These are phyloP conservation scores for Penium margaritaceum DNA, from an alignment of 139 green algal genomes.

Conservation along the genomic window DNA sequence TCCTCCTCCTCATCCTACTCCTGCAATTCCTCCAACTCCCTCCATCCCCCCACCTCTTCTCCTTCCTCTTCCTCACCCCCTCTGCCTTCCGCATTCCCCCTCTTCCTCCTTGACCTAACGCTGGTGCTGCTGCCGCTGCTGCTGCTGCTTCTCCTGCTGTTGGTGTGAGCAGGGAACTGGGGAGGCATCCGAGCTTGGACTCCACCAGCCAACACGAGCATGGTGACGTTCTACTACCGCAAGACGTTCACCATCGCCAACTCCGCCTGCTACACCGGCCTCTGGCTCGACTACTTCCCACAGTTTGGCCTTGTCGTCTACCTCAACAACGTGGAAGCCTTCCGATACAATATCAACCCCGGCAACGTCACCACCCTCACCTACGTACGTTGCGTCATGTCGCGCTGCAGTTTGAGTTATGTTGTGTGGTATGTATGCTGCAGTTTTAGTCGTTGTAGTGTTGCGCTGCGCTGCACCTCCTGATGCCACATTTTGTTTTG, in stretches of 20 bases:
- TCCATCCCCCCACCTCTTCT: too few species aligned
- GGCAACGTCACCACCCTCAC: not conserved
- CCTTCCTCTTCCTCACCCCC: too few species aligned
- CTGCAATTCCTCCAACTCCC: too few species aligned
- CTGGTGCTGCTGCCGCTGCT: too few species aligned
- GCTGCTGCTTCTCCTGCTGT: too few species aligned
- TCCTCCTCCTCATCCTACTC: too few species aligned
- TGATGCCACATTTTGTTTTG: not conserved
- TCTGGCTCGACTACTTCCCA: slow-evolving; percentile 1
- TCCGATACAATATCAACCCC: not conserved
- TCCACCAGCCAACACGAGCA: not conserved
- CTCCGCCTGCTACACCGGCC: slow-evolving; percentile 10
- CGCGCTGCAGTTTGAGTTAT: too few species aligned
- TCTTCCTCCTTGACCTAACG: too few species aligned
- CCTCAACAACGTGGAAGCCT: slow-evolving; percentile 18
- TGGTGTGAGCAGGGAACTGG: not conserved
- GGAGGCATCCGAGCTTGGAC: not conserved
- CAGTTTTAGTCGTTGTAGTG: too few species aligned
- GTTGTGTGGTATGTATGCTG: too few species aligned
- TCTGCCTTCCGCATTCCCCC: too few species aligned
- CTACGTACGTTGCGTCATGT: not conserved
- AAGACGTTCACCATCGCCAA: slow-evolving; percentile 13
- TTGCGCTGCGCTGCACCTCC: too few species aligned
- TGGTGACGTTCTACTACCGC: slow-evolving; percentile 26
- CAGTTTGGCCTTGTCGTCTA: slow-evolving; percentile 18